Base-by-base conservation (phyloP, 305 asterid genomes). In the Plantago lanceolata region DNA sequence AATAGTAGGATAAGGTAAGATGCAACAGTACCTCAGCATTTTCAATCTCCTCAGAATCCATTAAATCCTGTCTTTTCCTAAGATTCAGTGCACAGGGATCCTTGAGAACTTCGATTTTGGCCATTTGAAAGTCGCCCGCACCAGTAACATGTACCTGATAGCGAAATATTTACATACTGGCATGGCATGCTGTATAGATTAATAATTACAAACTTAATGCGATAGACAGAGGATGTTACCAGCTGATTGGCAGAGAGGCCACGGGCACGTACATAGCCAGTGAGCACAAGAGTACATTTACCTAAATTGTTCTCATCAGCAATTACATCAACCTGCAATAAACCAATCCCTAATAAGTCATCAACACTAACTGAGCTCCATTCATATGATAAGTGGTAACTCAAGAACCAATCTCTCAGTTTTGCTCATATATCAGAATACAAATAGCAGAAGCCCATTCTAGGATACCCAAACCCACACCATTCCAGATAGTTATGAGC, bases 101-200 rank as follows among this genome's bases (percentile, higher is more conserved):
- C 78, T 75, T 85, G 48, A 93, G 94, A 62, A 84, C 76, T 77
- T 93, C 99, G 65, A 89, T 81, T 74, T 84, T 87, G 53, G 89
- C 80, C 73, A 89, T 48, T 67, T 86, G 96, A 78, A 81, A 93
- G 78, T 93, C 97, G 73, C 99, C 99, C 58, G 94, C 96, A 74
- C 97, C 97, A 62, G 99, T 63, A 76, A 93, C 82, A 76, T 93
- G 99, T 73, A 93, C 92, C 99, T 93, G 82, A 78, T 75, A 68
- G 65, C 73, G 63, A 74, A 77, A 70, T 26, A 71, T 31, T 78
- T 71, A 79, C 81, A 52, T 56, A 61, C 47, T 29, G 73, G 78
- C 78, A 48, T 29, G 73, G 78, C 78, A 52, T 56, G 64, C 52
- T 43, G 73, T 65, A 64, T 67, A 68, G 6, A 63, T 17, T 35